Evolutionary conservation across 108 stramenopile genomes (phyloP).

Genomic region (Cyclotella baltica): DNA sequence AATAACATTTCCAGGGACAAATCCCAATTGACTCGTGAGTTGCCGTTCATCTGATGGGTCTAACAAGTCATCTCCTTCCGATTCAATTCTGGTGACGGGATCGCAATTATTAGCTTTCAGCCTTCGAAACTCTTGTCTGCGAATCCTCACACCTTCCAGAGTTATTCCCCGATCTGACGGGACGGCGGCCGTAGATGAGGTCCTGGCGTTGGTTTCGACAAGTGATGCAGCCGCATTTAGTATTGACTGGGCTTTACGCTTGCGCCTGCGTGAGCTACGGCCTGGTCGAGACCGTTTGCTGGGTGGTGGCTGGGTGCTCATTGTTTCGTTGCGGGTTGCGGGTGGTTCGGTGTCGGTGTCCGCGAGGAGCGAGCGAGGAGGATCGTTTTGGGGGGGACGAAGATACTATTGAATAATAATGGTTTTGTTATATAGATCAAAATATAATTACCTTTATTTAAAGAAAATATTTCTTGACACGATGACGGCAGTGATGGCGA

Average conservation of each 20-base stretch:
- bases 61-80: constrained; percentile 15
- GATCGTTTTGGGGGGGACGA: too few species aligned
- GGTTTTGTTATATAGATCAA: too few species aligned
- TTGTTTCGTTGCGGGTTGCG: too few species aligned
- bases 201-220: not conserved
- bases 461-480: too few species aligned
- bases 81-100: not conserved
- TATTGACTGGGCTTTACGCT: constrained; percentile 42
- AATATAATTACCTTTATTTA: too few species aligned
- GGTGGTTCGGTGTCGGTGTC: too few species aligned
- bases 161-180: constrained; percentile 34
- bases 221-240: not conserved
- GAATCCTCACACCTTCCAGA: constrained; percentile 27
- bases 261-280: constrained; percentile 33
- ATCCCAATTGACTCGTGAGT: constrained; percentile 74
- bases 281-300: constrained; percentile 8
- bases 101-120: not conserved
- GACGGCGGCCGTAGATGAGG: not conserved
- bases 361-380: too few species aligned
- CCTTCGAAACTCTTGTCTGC: not conserved
- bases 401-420: too few species aligned
- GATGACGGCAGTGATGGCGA: too few species aligned
- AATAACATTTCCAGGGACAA: constrained; percentile 82
- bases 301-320: not conserved
- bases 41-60: constrained; percentile 50